Evolutionary conservation across 768 basidiomycete species (phyloP), one percentile per base, ranked within the genome.

Genomic region (Holtermannia corniformis): DNA sequence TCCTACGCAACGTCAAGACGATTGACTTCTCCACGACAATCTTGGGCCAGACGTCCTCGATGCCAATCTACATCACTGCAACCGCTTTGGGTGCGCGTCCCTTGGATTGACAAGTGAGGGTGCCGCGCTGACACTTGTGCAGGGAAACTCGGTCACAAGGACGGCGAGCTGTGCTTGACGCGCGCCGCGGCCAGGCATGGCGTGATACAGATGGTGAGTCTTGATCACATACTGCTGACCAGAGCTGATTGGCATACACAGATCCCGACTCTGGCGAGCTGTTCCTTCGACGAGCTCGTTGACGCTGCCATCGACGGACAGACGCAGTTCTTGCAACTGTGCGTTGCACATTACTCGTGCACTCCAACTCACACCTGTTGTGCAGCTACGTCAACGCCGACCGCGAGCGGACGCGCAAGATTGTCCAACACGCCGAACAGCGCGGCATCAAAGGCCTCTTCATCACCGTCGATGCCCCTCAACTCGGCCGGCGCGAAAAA

Each of bases 391-490:
- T 97, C 51, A 96, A 96, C 75, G 83, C 83, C 61, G 88, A 97
- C 67, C 80, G 89, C 13, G 78, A 78, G 25, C 81, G 89, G 55
- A 95, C 92, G 4, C 82, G 84, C 71, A 81, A 82, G 53, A 81
- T 90, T 48, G 87, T 97, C 0, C 81, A 86, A 61, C 87, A 93
- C 58, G 95, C 95, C 1, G 90, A 92, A 72, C 75, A 78, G 57
- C 81, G 90, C 23, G 93, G 93, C 1, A 80, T 99, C 66, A 92
- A 90, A 70, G 93, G 79, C 3, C 76, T 97, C 12, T 96, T 97
- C 73, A 95, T 97, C 69, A 96, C 93, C 0, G 93, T 97, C 23
- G 93, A 97, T 74, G 93, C 93, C 0, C 93, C 93, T 4, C 91
- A 95, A 61, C 82, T 97, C 10, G 93, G 93, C 42, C 81, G 91